Percentiles rank a stretch among this genome's conserved stretches.
These are phyloP conservation scores for Hymenoscyphus scutula DNA, from an alignment of 2,329 filamentous ascomycete genomes.

Conservation along the genomic window DNA sequence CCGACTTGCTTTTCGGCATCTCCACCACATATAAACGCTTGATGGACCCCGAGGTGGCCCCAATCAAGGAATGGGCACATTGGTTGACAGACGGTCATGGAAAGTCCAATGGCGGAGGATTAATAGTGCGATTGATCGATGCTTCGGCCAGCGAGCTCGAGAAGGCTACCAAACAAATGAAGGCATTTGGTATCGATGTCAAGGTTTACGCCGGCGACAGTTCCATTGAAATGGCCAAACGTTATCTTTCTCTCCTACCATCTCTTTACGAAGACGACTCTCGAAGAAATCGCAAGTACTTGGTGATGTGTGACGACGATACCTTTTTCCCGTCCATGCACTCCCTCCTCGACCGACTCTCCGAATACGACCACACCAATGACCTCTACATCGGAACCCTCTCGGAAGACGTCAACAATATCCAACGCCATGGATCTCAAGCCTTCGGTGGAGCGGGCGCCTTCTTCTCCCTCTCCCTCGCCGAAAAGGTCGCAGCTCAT, in stretches of 20 bases:
- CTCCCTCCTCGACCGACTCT: conserved; percentile 28
- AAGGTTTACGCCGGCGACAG: conserved; percentile 56
- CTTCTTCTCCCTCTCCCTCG: conserved; percentile 41
- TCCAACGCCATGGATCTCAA: conserved; percentile 35
- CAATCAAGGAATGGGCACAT: conserved; percentile 58
- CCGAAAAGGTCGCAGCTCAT: conserved; percentile 45
- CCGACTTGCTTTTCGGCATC: conserved; percentile 58
- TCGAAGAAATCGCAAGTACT: conserved; percentile 43
- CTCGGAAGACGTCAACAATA: conserved; percentile 35
- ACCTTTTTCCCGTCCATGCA: conserved; percentile 36
- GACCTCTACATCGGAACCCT: conserved; percentile 36
- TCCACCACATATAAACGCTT: conserved; percentile 57
- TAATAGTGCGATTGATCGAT: conserved; percentile 53
- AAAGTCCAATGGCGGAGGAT: conserved; percentile 54
- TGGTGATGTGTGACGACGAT: conserved; percentile 38
- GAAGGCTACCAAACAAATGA: conserved; percentile 47
- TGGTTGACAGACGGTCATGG: conserved; percentile 58
- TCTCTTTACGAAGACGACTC: conserved; percentile 53
- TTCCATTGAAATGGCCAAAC: conserved; percentile 55
- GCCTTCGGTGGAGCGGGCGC: conserved; percentile 36
- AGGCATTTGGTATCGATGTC: conserved; percentile 52
- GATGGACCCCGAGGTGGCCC: conserved; percentile 49
- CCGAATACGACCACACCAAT: conserved; percentile 24
- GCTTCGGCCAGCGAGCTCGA: conserved; percentile 51
- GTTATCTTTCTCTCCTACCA: conserved; percentile 55